Base-by-base conservation (phyloP, 2,329 filamentous ascomycete genomes). In the Fusarium succisae region DNA sequence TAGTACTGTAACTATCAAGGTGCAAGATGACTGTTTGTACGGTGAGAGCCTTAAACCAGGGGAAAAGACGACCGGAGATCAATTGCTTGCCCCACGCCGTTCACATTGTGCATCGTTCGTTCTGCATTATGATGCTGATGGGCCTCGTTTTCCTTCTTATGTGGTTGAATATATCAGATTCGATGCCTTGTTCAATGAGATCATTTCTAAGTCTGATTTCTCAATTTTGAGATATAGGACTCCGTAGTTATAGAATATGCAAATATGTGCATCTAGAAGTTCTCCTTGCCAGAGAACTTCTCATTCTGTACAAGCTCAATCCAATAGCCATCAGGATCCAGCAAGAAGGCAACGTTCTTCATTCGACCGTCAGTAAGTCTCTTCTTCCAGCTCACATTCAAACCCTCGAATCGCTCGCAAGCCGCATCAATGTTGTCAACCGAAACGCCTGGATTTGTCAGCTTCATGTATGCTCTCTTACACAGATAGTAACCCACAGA, bases 381-480 rank as follows among this genome's bases (percentile, higher is more conserved):
- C 91, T 98, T 98, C 91, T 98, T 98, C 94, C 95, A 99, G 83
- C 89, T 91, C 63, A 96, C 93, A 11, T 92, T 90, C 80, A 94
- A 86, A 63, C 91, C 90, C 81, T 98, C 96, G 77, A 98, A 95
- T 20, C 95, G 90, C 80, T 91, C 85, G 84, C 96, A 98, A 15
- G 96, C 95, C 13, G 93, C 92, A 60, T 96, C 91, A n/a, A 98
- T 81, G 80, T 97, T 91, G 80, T 98, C 96, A 18, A 98, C 95
- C 4, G 92, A 88, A 60, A 98, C 85, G 80, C 91, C 91, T 93
- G 57, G n/a, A n/a, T 12, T 13, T 28, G 60, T 82, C 37, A 81
- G 78, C 65, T 17, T 37, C 48, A 37, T 32, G n/a, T 26, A 51
- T 24, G 3, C 9, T n/a, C 20, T 32, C 24, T 18, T 13, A 18